Evolutionary conservation across 495 filamentous ascomycete genomes (phyloP), one percentile per base, ranked within the genome.

Genomic region (Trichodelitschia bisporula): DNA sequence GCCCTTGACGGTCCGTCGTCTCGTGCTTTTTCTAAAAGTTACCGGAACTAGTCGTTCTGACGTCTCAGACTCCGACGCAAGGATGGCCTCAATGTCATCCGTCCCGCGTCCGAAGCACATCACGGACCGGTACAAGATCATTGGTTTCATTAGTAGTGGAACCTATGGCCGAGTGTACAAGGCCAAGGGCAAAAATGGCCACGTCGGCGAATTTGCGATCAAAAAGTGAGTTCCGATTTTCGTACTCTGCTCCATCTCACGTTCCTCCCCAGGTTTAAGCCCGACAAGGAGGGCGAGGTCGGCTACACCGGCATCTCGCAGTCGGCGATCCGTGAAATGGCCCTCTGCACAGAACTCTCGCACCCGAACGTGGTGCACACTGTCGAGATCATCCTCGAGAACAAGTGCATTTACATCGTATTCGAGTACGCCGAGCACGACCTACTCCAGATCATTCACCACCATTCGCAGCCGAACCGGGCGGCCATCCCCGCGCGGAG

Each of bases 81-180:
- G n/a, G n/a, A n/a, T n/a, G n/a, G n/a, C n/a, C n/a, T n/a, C n/a
- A n/a, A n/a, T n/a, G n/a, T n/a, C n/a, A n/a, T n/a, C n/a, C n/a
- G n/a, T n/a, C n/a, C n/a, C n/a, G n/a, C n/a, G n/a, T n/a, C n/a
- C n/a, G 48, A 78, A 91, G 30, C 65, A 75, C 24, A 76, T 97
- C 15, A 71, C 68, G 24, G 84, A 95, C 46, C 69, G 69, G 36
- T 99, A 99, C 57, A 75, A 84, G 35, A 78, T 99, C 41, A 66
- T 99, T 30, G 86, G 86, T 18, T 99, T 99, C 61, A 99, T 95
- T 43, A 86, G 77, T 44, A 90, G 78, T 39, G 86, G 86, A 21
- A 99, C 86, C n/a, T 99, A 99, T 66, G 86, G 86, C 16, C 70
- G 84, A 3, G 86, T 99, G 9, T 99, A 95, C 64, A 99, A 95